These are phyloP conservation scores for Arthrinium puccinioides DNA, from an alignment of 2,329 filamentous ascomycete species.

Conservation along the genomic window DNA sequence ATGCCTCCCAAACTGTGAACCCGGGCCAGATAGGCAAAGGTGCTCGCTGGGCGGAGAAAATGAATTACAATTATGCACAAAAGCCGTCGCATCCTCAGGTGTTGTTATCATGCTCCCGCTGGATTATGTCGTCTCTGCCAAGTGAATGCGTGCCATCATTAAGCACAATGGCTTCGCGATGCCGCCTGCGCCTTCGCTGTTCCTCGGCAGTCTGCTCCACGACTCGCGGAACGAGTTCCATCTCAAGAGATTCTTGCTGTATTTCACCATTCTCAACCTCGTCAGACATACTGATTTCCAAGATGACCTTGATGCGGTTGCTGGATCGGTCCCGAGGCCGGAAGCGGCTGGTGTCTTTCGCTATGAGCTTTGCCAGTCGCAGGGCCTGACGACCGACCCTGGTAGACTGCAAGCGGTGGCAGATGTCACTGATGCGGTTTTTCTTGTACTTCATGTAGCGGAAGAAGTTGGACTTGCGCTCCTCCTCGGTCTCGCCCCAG, in stretches of 20 bases:
- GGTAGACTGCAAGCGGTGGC: slow-evolving; percentile 39
- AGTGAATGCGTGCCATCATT: slow-evolving; percentile 77
- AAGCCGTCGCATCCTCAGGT: slow-evolving; percentile 13
- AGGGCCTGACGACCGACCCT: slow-evolving; percentile 44
- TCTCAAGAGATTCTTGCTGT: slow-evolving; percentile 20
- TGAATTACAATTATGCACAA: background rate
- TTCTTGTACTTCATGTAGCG: slow-evolving; percentile 40
- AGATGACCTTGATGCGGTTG: slow-evolving; percentile 25
- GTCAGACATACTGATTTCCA: slow-evolving; percentile 25
- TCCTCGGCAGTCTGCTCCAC: slow-evolving; percentile 56
- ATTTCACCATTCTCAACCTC: slow-evolving; percentile 18
- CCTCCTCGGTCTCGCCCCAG: slow-evolving; percentile 52
- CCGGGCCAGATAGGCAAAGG: too few species aligned
- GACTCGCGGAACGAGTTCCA: slow-evolving; percentile 26
- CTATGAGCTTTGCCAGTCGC: slow-evolving; percentile 40
- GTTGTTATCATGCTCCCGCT: slow-evolving; percentile 44
- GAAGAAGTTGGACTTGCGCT: slow-evolving; percentile 46
- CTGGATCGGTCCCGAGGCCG: slow-evolving; percentile 14
- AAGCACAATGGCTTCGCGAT: slow-evolving; percentile 84
- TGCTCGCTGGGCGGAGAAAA: too few species aligned
- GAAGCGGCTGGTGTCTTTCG: slow-evolving; percentile 16
- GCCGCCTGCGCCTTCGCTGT: slow-evolving; percentile 63
- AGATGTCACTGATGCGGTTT: slow-evolving; percentile 47
- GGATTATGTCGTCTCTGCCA: slow-evolving; percentile 70
- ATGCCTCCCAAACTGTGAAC: too few species aligned